Evolutionary conservation across 352 stramenopile species (phyloP), one percentile per base, ranked within the genome.

Genomic region (Chrysophaeum taylorii): DNA sequence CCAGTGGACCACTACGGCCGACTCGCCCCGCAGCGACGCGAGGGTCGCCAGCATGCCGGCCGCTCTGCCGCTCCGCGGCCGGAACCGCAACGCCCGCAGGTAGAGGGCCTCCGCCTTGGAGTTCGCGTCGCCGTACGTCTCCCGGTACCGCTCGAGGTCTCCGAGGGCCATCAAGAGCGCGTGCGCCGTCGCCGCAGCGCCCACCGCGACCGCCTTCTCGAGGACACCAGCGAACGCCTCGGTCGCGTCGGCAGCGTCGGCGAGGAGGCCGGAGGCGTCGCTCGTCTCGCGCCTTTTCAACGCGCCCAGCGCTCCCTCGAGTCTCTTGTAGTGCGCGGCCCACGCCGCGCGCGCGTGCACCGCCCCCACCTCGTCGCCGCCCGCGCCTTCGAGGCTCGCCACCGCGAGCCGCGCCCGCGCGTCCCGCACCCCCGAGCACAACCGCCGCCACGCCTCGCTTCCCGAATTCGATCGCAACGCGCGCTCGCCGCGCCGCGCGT

Each of bases 141-240:
- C 57, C 1, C 57, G 31, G 36, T 66, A 66, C 2, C 57, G 31
- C 36, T 66, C 57, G 16, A 66, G 57, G 36, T 66, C 57, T 2
- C 57, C 57, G 31, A 66, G 36, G 2, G 57, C 57, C 57, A 66
- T 66, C 16, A 66, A 25, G 33, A 66, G 31, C 1, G 7, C 57
- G 57, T 66, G 57, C 33, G 57, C 35, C 31, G 31, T 5, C 33
- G 33, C 57, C 9, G 16, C 57, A 18, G 18, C 33, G 57, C 27
- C 36, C 18, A 12, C 27, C 21, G 23, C 33, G 12, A 66, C 25
- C 1, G 31, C 31, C 12, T 9, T 2, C 33, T 45, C 57, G 12
- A 66, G 57, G 31, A 42, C 16, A 9, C 12, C 2, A 31, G 57
- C 57, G 36, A 66, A 66, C 9, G 27, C 31, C 2, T 23, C 1